These are phyloP conservation scores for Spinacia oleracea DNA, from an alignment of 179 eudicot species.

Conservation along the genomic window DNA sequence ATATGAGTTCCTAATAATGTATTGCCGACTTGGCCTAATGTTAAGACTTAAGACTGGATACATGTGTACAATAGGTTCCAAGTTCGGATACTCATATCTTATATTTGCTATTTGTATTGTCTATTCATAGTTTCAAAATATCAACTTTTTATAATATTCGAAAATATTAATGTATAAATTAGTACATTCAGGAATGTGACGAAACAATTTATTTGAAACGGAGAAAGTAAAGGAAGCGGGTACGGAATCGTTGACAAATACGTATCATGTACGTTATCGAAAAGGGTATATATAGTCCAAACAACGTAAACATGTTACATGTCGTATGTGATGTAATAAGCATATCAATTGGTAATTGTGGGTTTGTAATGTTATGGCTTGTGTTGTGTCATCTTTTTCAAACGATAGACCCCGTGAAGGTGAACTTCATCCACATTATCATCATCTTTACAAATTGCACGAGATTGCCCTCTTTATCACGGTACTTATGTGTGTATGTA, in stretches of 20 bases:
- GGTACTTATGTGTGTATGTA: neutral
- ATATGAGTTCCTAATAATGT: too few relatives aligned
- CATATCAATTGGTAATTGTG: conserved; percentile 1
- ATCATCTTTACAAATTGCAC: neutral
- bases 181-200: too few relatives aligned
- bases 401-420: conserved; percentile 24
- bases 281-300: neutral
- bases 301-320: neutral
- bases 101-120: too few relatives aligned
- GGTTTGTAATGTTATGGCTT: neutral
- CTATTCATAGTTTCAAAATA: too few relatives aligned
- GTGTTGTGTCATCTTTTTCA: conserved; percentile 18
- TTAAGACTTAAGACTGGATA: too few relatives aligned
- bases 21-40: too few relatives aligned
- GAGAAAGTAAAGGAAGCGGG: too few relatives aligned
- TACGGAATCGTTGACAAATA: neutral
- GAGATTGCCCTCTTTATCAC: neutral
- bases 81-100: too few relatives aligned
- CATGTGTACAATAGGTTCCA: too few relatives aligned
- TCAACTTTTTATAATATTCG: too few relatives aligned
- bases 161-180: too few relatives aligned
- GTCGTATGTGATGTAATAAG: conserved; percentile 16
- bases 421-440: conserved; percentile 13
- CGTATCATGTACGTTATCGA: neutral
- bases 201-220: too few relatives aligned